Percentiles rank a stretch among this genome's conserved stretches.
Evolutionary conservation across 2,329 filamentous ascomycete species (phyloP).

Genomic region (Elsinoe fawcettii): DNA sequence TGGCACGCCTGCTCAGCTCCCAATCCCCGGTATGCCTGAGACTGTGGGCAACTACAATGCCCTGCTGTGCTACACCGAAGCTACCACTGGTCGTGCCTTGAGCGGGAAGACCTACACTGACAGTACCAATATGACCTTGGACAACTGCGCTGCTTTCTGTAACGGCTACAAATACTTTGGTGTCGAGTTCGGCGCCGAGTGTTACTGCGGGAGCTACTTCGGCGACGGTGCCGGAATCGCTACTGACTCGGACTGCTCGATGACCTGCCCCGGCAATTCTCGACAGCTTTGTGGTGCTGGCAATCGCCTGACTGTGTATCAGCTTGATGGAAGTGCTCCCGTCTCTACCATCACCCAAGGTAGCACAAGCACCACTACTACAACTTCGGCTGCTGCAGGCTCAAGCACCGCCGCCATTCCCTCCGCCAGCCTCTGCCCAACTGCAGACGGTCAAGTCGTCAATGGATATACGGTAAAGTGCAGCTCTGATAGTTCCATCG

Average conservation of each 20-base stretch:
- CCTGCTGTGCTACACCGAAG: conserved; percentile 28
- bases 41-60: conserved; percentile 24
- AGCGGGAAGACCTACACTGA: conserved; percentile 22
- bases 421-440: conserved; percentile 19
- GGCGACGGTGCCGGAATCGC: conserved; percentile 18
- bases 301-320: conserved; percentile 25
- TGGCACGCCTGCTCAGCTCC: conserved; percentile 20
- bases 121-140: conserved; percentile 32
- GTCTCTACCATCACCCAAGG: conserved; percentile 18
- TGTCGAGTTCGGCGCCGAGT: conserved; percentile 33
- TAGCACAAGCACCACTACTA: conserved; percentile 10
- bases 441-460: conserved; percentile 15
- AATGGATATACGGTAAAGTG: conserved; percentile 17
- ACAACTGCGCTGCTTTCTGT: conserved; percentile 33
- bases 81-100: conserved; percentile 24
- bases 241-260: conserved; percentile 23
- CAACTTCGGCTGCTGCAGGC: background rate
- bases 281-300: conserved; percentile 26
- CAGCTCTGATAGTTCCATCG: conserved; percentile 17
- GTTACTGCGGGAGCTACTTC: conserved; percentile 27
- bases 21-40: conserved; percentile 24
- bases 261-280: conserved; percentile 24
- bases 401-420: conserved; percentile 17
- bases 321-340: conserved; percentile 14
- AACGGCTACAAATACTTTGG: conserved; percentile 33